Conservation (phyloP, 1,284 basidiomycete species). For the Melanopsichium pennsylvanicum region DNA sequence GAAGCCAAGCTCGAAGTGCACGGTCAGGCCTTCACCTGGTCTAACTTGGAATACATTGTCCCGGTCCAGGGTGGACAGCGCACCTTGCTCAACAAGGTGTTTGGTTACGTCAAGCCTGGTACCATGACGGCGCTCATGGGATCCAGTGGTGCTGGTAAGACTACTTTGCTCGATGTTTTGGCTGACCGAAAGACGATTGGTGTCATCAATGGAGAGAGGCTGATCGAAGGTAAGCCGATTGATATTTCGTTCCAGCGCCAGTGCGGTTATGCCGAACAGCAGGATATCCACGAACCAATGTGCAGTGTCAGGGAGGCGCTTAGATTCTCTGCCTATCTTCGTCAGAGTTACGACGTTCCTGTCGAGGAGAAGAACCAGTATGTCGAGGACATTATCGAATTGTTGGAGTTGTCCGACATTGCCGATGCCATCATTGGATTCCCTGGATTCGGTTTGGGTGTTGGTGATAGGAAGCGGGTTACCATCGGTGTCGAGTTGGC, state of each 20-base stretch:
- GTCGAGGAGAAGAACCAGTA: conserved; percentile 79
- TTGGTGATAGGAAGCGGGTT: conserved; percentile 75
- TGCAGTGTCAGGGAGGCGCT: conserved; percentile 85
- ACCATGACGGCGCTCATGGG: conserved; percentile 79
- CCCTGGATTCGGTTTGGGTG: conserved; percentile 69
- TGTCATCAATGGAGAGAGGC: conserved; percentile 78
- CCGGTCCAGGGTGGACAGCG: conserved; percentile 71
- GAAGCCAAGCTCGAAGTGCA: conserved; percentile 52
- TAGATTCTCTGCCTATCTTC: conserved; percentile 79
- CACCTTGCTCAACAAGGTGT: conserved; percentile 78
- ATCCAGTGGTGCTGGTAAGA: conserved; percentile 76
- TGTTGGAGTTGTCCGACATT: conserved; percentile 78
- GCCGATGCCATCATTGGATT: conserved; percentile 76
- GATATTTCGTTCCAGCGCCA: conserved; percentile 77
- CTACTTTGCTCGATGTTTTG: conserved; percentile 77
- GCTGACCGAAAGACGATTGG: conserved; percentile 82
- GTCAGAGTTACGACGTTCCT: conserved; percentile 77
- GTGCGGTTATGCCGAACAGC: conserved; percentile 76
- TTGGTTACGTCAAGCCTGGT: conserved; percentile 80
- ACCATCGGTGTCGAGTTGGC: conserved; percentile 78
- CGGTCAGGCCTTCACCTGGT: conserved; percentile 67
- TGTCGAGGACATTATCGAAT: conserved; percentile 79
- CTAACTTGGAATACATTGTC: conserved; percentile 68
- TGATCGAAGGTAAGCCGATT: conserved; percentile 78
- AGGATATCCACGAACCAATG: conserved; percentile 83